Base-by-base conservation (phyloP, 306 rosid genomes). In the Vicia sativa region DNA sequence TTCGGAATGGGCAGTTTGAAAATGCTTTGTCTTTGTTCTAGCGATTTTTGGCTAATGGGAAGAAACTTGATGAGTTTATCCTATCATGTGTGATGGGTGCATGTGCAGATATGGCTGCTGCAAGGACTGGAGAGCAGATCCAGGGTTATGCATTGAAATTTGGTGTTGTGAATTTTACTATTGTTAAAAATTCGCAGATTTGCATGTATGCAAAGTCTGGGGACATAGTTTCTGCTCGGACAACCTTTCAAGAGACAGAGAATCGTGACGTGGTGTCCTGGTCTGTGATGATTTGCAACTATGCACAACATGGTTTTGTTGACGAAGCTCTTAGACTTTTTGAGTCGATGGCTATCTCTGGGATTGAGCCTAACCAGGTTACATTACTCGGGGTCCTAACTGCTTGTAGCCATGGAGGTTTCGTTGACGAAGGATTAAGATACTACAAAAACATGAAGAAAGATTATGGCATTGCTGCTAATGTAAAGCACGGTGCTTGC, bases 331-430 rank as follows among this genome's bases (percentile, higher is more conserved):
- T 83, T 54, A 67, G 62, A 19, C 75, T 68, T 65, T 83, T 83
- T 74, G 80, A 79, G 44, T 69, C 56, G 76, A 79, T 86, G 86
- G 77, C 68, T 60, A 37, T 50, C 63, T 54, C 76, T 68, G 74
- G 81, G 62, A 50, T 77, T 72, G 67, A 62, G 41, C 91, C 91
- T 43, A 86, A 86, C 65, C 76, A 68, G 38, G 44, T 83, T 65
- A 74, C 85, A 0, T 79, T 83, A 43, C 83, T 81, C 28, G 91
- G 86, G 29, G 81, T 86, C 73, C 63, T 86, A 57, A 83, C 80
- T 64, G 88, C 86, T 48, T 86, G 91, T 65, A 83, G 86, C 59
- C 91, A 86, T 73, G 84, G 88, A 65, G 86, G 91, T 62, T 81
- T 79, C 8, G 77, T 83, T 26, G 82, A 79, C 50, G 87, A 81